Base-by-base conservation (phyloP, 371 early-diverging fungal genomes). In the Mortierella sp. region DNA sequence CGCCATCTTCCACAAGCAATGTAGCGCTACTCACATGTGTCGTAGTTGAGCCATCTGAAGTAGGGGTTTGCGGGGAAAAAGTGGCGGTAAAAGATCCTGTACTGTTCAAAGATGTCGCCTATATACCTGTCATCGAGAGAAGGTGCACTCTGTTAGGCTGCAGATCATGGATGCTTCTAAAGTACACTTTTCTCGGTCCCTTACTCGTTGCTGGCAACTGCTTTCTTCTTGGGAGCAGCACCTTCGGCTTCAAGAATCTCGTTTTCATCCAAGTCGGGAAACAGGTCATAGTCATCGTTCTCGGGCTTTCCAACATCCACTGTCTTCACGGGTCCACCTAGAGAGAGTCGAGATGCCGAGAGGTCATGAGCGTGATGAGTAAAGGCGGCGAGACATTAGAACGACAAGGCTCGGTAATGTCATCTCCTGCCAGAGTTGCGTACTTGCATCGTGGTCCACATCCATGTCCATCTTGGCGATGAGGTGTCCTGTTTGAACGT, bases 11-110 rank as follows among this genome's bases (percentile, higher is more conserved):
- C 34, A 34, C 34, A 45, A 29, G 19, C 46, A 5, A 24, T 29
- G 2, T 37, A 34, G 8, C 27, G 19, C 37, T 44, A 49, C 72
- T 60, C 82, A 92, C 93, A 72, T 14, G 62, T 78, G 52, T 88
- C 91, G 77, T 95, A 94, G 65, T 90, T 91, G 17, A 98, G 88
- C 96, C 96, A 96, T 17, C 86, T 63, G 67, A 86, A 92, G 66
- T 92, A 92, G 0, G 84, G 67, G 21, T 88, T 85, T 79, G 88
- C 91, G 3, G 98, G 97, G 70, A 96, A 98, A 52, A 95, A 78
- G 7, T 89, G 85, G 41, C 86, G 80, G 68, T 98, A 98, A 80
- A 93, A 98, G 34, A 85, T 78, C 48, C 86, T 84, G 28, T 91
- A 81, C 37, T 88, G 77, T 52, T 70, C 56, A 4, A 74, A 63